Percentiles rank a stretch among this genome's conserved stretches.
Conservation (phyloP, 768 basidiomycete species). For the Paxillus involutus region DNA sequence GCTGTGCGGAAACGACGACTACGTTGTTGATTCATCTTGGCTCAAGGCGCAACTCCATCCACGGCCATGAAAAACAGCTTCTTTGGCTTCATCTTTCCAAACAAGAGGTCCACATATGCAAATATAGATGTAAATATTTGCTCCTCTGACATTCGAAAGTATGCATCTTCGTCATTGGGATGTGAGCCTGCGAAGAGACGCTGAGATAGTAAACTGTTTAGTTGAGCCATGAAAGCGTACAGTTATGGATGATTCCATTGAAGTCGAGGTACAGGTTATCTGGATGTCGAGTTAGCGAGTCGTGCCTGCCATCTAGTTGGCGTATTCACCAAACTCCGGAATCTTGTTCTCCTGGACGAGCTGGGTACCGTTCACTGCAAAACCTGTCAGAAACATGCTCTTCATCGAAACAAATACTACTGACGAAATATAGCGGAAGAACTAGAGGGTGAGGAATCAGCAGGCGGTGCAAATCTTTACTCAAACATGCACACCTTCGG, state of each 20-base stretch:
- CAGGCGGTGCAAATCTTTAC: not conserved
- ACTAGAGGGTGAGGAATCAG: conserved; percentile 47
- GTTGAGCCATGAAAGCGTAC: conserved; percentile 28
- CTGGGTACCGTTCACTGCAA: conserved; percentile 94
- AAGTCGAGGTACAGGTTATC: conserved; percentile 94
- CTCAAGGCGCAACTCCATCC: conserved; percentile 94
- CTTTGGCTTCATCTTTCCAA: conserved; percentile 96
- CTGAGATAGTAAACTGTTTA: not conserved
- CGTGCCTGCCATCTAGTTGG: not conserved
- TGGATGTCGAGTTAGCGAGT: conserved; percentile 30
- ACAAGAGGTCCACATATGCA: conserved; percentile 94
- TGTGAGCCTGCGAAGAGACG: conserved; percentile 64
- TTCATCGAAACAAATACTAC: conserved; percentile 23
- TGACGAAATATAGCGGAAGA: conserved; percentile 95
- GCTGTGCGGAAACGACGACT: conserved; percentile 92
- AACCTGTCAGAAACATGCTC: conserved; percentile 10
- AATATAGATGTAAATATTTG: conserved; percentile 98
- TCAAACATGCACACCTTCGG: conserved; percentile 52
- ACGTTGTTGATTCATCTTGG: conserved; percentile 99
- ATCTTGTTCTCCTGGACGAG: conserved; percentile 98
- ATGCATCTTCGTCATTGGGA: conserved; percentile 94
- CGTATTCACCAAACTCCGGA: conserved; percentile 84
- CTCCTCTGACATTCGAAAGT: conserved; percentile 94
- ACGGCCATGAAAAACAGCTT: conserved; percentile 99
- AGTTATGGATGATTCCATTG: conserved; percentile 90